Evolutionary conservation across 2,329 filamentous ascomycete genomes (phyloP).

Genomic region (Pseudodiploospora longispora): DNA sequence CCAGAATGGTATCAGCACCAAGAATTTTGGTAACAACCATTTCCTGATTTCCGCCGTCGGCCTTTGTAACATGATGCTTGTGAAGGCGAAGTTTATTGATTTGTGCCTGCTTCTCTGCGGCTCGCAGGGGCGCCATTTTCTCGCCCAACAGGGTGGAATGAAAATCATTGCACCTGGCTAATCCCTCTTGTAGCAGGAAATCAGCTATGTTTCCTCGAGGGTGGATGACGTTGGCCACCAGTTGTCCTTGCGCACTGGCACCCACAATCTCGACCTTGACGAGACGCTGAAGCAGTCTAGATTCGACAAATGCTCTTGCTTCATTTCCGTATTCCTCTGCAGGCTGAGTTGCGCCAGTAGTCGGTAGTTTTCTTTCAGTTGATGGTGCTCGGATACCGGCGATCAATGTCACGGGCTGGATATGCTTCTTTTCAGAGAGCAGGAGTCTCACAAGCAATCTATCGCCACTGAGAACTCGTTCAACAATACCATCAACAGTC

Average conservation of each 20-base stretch:
- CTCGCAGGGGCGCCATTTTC: conserved; percentile 78
- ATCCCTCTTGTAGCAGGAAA: conserved; percentile 79
- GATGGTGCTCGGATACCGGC: conserved; percentile 84
- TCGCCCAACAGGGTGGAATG: conserved; percentile 86
- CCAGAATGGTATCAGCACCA: conserved; percentile 79
- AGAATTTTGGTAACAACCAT: conserved; percentile 79
- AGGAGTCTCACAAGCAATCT: conserved; percentile 78
- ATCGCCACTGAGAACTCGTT: conserved; percentile 87
- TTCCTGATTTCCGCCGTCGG: conserved; percentile 59
- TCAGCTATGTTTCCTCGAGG: conserved; percentile 88
- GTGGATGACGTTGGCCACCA: conserved; percentile 83
- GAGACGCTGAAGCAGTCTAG: conserved; percentile 75
- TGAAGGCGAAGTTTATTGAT: conserved; percentile 69
- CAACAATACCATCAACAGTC: conserved; percentile 75
- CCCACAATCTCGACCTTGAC: conserved; percentile 79
- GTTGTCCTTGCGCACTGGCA: conserved; percentile 78
- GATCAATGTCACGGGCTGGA: conserved; percentile 80
- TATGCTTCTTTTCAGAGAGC: conserved; percentile 72
- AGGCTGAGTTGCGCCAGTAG: conserved; percentile 70
- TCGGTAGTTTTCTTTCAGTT: conserved; percentile 75
- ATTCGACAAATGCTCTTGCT: conserved; percentile 79
- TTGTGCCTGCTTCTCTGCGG: conserved; percentile 81
- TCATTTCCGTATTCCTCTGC: conserved; percentile 88
- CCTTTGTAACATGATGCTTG: conserved; percentile 69
- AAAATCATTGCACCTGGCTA: conserved; percentile 90